phyloP scores from a whole-genome alignment of 2,329 filamentous ascomycete genomes.

The Alternaria hordeiaustralica region DNA sequence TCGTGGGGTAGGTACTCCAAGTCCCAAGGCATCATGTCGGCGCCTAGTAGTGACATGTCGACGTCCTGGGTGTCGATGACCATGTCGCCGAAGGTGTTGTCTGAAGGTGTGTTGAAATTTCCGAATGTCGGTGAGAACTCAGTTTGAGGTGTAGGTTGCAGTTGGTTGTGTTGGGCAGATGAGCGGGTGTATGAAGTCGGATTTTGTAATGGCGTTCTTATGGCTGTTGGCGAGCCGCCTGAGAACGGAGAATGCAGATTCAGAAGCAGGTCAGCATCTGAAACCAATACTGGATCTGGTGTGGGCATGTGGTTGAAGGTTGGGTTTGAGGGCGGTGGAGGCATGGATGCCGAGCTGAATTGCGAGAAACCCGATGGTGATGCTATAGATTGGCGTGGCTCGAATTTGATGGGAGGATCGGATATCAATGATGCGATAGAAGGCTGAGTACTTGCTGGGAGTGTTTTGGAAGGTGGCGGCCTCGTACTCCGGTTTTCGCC shows the following conservation, averaged over 20 bases:
- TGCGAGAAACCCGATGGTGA: conserved; percentile 31
- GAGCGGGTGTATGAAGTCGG: conserved; percentile 27
- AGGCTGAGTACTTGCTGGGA: conserved; percentile 26
- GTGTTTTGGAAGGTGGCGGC: conserved; percentile 24
- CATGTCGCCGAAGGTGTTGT: conserved; percentile 58
- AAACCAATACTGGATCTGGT: conserved; percentile 47
- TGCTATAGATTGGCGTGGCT: conserved; percentile 25
- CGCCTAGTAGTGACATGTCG: conserved; percentile 72
- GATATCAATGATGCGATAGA: conserved; percentile 43
- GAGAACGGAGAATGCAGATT: conserved; percentile 57
- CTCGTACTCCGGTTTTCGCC: conserved; percentile 34
- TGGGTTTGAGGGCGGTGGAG: conserved; percentile 41
- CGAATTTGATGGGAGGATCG: conserved; percentile 37
- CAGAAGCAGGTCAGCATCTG: conserved; percentile 57
- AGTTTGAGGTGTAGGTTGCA: conserved; percentile 11
- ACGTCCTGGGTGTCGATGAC: conserved; percentile 80
- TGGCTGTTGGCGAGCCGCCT: conserved; percentile 27
- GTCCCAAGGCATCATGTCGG: conserved; percentile 74
- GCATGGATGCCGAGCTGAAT: conserved; percentile 40
- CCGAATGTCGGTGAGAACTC: conserved; percentile 36
- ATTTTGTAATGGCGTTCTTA: conserved; percentile 20
- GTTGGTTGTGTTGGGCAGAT: conserved; percentile 14
- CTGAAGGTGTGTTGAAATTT: conserved; percentile 33
- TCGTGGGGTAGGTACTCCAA: conserved; percentile 74
- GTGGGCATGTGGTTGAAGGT: conserved; percentile 30